A percentile compares a stretch with the other conserved stretches of the same genome.
Evolutionary conservation across 768 basidiomycete genomes (phyloP).

Genomic region (Asterophora lycoperdoides): DNA sequence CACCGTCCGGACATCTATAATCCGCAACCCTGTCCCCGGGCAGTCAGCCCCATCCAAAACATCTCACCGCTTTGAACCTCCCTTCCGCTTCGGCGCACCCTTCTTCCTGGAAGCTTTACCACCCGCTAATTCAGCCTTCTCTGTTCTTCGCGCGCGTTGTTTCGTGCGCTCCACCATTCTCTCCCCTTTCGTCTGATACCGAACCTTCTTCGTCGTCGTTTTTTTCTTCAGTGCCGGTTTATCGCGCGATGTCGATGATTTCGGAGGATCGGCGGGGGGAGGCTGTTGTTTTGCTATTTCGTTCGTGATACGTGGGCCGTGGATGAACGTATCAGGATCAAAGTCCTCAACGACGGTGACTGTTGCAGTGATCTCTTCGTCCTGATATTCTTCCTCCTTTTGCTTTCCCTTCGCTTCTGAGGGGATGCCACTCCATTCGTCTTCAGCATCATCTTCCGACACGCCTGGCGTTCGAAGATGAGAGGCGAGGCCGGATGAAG

Average conservation of each 20-base stretch:
- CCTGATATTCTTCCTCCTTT: slow-evolving; percentile 70
- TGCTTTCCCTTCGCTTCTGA: slow-evolving; percentile 30
- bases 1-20: neutral
- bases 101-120: slow-evolving; percentile 52
- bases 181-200: slow-evolving; percentile 69
- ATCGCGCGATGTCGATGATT: slow-evolving; percentile 1
- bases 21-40: neutral
- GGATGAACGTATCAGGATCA: slow-evolving; percentile 61
- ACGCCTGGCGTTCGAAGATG: slow-evolving; percentile 11
- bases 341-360: slow-evolving; percentile 93
- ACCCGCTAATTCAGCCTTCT: slow-evolving; percentile 71
- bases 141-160: slow-evolving; percentile 58
- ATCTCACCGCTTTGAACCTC: slow-evolving; percentile 17
- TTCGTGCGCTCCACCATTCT: slow-evolving; percentile 58
- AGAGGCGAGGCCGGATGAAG: slow-evolving; percentile 2
- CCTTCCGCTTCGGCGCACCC: slow-evolving; percentile 18
- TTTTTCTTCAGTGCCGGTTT: slow-evolving; percentile 22
- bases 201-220: slow-evolving; percentile 40
- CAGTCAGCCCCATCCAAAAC: neutral
- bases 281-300: neutral
- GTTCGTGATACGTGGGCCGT: slow-evolving; percentile 33
- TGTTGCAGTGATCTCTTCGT: slow-evolving; percentile 80
- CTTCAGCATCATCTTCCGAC: slow-evolving; percentile 39
- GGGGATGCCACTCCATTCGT: slow-evolving; percentile 46
- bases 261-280: neutral